Evolutionary conservation across 2,329 filamentous ascomycete genomes (phyloP).

Genomic region (Waltergamsia citrina): DNA sequence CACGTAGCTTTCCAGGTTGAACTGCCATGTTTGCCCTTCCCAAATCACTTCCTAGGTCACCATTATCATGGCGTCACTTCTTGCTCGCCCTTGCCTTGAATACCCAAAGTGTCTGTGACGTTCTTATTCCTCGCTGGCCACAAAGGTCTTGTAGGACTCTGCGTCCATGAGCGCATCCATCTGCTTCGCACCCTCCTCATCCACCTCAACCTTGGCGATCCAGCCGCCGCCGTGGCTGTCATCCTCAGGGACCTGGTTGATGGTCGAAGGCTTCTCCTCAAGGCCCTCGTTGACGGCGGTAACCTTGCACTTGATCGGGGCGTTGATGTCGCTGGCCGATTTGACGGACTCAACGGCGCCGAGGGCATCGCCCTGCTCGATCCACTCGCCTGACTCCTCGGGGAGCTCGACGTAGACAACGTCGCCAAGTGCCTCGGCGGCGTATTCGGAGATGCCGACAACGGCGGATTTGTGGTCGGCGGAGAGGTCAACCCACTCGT

Average conservation of each 20-base stretch:
- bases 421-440: slow-evolving; percentile 85
- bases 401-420: slow-evolving; percentile 97
- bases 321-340: slow-evolving; percentile 94
- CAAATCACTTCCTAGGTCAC: no score
- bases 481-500: slow-evolving; percentile 94
- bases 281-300: slow-evolving; percentile 63
- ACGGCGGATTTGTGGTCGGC: slow-evolving; percentile 74
- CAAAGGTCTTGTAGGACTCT: slow-evolving; percentile 70
- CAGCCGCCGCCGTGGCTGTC: slow-evolving; percentile 69
- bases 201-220: slow-evolving; percentile 81
- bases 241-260: slow-evolving; percentile 86
- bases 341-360: slow-evolving; percentile 98
- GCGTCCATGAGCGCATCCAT: slow-evolving; percentile 68
- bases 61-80: background rate
- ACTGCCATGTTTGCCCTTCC: slow-evolving; percentile 6
- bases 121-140: slow-evolving; percentile 29
- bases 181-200: slow-evolving; percentile 55
- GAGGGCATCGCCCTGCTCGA: slow-evolving; percentile 71
- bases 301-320: slow-evolving; percentile 72
- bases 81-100: background rate
- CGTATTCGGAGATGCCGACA: slow-evolving; percentile 83
- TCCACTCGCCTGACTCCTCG: slow-evolving; percentile 49
- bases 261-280: slow-evolving; percentile 74
- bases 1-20: slow-evolving; percentile 10
- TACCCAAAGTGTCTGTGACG: background rate